Evolutionary conservation across 768 basidiomycete species (phyloP).

Genomic region (Mycena rebaudengoi): DNA sequence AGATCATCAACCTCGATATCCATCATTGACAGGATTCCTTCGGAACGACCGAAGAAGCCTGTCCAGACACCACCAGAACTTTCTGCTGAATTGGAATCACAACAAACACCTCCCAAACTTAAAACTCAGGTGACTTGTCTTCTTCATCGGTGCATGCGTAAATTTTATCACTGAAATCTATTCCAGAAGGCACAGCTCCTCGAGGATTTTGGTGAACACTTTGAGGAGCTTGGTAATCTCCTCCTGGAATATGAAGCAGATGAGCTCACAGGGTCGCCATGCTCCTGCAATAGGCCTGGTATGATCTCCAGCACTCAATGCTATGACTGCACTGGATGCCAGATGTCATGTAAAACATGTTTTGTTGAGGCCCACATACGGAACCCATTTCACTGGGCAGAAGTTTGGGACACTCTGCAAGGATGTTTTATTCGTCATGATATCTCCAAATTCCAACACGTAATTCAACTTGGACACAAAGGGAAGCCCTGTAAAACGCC

Average conservation of each 20-base stretch:
- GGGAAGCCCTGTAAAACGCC: too few relatives aligned
- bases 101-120: too few relatives aligned
- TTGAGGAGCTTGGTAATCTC: not conserved
- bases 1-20: too few relatives aligned
- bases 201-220: not conserved
- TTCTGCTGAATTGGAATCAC: too few relatives aligned
- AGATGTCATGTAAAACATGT: not conserved
- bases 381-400: conserved; percentile 16
- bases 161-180: not conserved
- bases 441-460: too few relatives aligned
- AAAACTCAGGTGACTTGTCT: too few relatives aligned
- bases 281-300: not conserved
- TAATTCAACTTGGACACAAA: too few relatives aligned
- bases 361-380: not conserved
- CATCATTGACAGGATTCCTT: too few relatives aligned
- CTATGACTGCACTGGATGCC: not conserved
- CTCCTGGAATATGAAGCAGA: not conserved
- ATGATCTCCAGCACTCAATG: not conserved
- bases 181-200: not conserved
- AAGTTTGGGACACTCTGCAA: not conserved
- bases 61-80: too few relatives aligned
- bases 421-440: not conserved
- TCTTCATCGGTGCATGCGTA: too few relatives aligned
- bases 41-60: too few relatives aligned
- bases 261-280: not conserved